A percentile compares a stretch with the other conserved stretches of the same genome.
These are phyloP conservation scores for Ulota crispa DNA, from an alignment of 225 moss, liverwort and hornwort genomes.

Conservation along the genomic window DNA sequence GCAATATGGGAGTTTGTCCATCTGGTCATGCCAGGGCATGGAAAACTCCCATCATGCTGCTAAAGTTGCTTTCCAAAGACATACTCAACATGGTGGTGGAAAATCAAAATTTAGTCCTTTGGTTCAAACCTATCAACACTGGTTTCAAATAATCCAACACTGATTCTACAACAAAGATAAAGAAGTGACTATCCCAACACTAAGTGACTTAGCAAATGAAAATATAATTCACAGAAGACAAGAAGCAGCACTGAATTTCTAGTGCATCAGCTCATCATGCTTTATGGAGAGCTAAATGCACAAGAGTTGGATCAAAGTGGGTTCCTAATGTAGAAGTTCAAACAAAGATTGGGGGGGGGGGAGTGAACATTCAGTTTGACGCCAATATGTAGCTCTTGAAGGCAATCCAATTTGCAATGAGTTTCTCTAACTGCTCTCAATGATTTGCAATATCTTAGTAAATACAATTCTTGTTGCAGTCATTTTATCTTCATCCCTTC, in stretches of 20 bases:
- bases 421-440: not conserved
- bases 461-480: fast-evolving
- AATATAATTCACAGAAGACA: not conserved
- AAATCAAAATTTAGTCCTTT: not conserved
- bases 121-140: not conserved
- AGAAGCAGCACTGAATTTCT: not conserved
- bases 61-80: not conserved
- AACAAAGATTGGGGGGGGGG: not conserved
- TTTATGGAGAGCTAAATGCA: not conserved
- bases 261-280: not conserved
- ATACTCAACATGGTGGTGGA: not conserved
- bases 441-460: not conserved
- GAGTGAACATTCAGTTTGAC: not conserved
- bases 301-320: not conserved
- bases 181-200: not conserved
- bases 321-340: not conserved
- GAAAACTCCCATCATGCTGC: not conserved
- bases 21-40: not conserved
- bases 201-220: not conserved
- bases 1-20: not conserved
- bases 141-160: not conserved
- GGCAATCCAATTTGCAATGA: not conserved
- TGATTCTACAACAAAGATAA: not conserved
- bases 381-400: not conserved
- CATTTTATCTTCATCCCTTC: not conserved